Evolutionary conservation across 139 green algal species (phyloP).

Genomic region (Penium margaritaceum): DNA sequence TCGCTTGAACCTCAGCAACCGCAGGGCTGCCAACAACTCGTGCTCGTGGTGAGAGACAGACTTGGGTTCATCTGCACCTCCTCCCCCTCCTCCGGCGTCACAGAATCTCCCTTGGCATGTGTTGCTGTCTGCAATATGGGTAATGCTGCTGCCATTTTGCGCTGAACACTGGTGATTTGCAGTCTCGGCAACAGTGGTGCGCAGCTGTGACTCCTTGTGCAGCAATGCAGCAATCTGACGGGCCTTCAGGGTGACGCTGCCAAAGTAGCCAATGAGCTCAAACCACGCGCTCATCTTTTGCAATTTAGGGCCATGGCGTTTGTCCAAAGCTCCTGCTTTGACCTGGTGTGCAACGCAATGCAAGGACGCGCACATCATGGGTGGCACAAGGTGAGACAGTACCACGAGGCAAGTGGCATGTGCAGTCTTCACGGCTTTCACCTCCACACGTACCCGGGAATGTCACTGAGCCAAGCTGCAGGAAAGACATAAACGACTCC

Average conservation of each 20-base stretch:
- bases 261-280: conserved; percentile 69
- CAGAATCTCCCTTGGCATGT: not conserved
- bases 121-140: not conserved
- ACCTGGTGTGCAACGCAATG: conserved; percentile 39
- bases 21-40: conserved; percentile 35
- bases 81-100: too few relatives aligned
- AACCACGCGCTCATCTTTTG: conserved; percentile 54
- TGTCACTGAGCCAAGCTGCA: not conserved
- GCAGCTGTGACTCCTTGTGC: conserved; percentile 49
- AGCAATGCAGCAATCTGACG: conserved; percentile 48
- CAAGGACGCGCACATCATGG: too few relatives aligned
- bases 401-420: not conserved
- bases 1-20: conserved; percentile 43
- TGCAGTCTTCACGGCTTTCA: not conserved
- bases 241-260: conserved; percentile 57
- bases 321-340: conserved; percentile 66
- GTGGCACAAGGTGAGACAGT: too few relatives aligned
- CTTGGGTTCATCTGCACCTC: too few relatives aligned
- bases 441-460: not conserved
- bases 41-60: too few relatives aligned
- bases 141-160: conserved; percentile 1
- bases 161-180: not conserved
- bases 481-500: not conserved
- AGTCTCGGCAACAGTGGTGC: not conserved
- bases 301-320: conserved; percentile 51